These are phyloP conservation scores for Epichloe aotearoae DNA, from an alignment of 2,329 filamentous ascomycete genomes.

Conservation along the genomic window DNA sequence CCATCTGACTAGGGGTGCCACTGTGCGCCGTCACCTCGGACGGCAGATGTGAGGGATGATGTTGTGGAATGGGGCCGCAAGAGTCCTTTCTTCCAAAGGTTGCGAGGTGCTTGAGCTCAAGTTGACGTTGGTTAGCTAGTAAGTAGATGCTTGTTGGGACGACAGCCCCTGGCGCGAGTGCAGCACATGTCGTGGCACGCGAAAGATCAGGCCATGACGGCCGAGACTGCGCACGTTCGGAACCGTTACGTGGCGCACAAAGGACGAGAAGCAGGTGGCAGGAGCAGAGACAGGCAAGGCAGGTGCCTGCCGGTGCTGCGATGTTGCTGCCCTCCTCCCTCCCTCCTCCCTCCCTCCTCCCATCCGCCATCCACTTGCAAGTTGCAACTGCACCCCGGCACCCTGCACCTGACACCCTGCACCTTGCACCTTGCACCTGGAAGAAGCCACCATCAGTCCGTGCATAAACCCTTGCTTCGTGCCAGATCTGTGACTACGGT, in stretches of 20 bases:
- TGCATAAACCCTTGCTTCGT: background rate
- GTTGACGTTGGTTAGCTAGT: too few relatives aligned
- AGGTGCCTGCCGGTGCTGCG: too few relatives aligned
- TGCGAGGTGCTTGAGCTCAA: too few relatives aligned
- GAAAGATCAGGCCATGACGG: background rate
- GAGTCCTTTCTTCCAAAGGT: too few relatives aligned
- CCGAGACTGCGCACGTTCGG: background rate
- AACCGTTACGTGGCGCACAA: background rate
- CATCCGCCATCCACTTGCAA: too few relatives aligned
- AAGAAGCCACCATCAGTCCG: too few relatives aligned
- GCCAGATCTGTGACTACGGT: conserved; percentile 1
- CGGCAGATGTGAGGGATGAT: background rate
- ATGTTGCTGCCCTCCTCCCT: too few relatives aligned
- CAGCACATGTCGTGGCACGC: background rate
- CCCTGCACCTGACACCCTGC: background rate
- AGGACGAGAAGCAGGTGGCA: background rate
- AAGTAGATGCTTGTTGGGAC: too few relatives aligned
- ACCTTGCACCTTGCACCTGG: background rate
- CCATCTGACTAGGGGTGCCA: background rate
- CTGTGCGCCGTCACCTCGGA: background rate
- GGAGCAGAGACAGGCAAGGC: background rate
- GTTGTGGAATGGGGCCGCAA: background rate
- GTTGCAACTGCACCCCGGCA: too few relatives aligned
- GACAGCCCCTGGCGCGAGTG: background rate
- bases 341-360: too few relatives aligned